These are phyloP conservation scores for Lactarius hengduanensis DNA, from an alignment of 768 basidiomycete genomes.

Conservation along the genomic window DNA sequence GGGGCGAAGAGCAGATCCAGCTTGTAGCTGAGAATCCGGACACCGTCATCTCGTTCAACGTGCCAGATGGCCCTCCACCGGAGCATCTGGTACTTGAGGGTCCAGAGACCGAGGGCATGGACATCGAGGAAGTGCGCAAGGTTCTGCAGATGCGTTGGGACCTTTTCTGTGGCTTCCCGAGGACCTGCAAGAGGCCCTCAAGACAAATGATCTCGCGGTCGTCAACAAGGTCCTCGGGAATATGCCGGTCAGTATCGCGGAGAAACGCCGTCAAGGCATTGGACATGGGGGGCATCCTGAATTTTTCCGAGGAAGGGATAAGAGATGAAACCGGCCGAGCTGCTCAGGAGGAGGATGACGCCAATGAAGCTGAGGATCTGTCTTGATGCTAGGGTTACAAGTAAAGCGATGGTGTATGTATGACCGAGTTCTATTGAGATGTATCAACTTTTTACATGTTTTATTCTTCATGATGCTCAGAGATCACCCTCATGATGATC, in stretches of 20 bases:
- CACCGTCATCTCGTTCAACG: slow-evolving; percentile 80
- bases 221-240: slow-evolving; percentile 89
- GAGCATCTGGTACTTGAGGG: slow-evolving; percentile 84
- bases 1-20: slow-evolving; percentile 80
- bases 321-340: slow-evolving; percentile 57
- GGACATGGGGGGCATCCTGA: slow-evolving; percentile 88
- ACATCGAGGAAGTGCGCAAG: slow-evolving; percentile 82
- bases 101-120: slow-evolving; percentile 75
- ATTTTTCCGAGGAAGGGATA: slow-evolving; percentile 74
- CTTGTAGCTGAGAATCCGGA: slow-evolving; percentile 86
- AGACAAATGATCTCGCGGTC: slow-evolving; percentile 65
- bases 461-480: not conserved
- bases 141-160: slow-evolving; percentile 92
- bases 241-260: slow-evolving; percentile 83
- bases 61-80: slow-evolving; percentile 94
- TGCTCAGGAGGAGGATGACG: slow-evolving; percentile 27
- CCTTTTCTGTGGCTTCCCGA: slow-evolving; percentile 72
- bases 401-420: not conserved
- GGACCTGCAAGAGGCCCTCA: slow-evolving; percentile 73
- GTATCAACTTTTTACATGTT: not conserved
- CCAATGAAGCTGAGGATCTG: slow-evolving; percentile 17
- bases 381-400: not conserved
- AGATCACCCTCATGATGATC: not conserved
- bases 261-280: slow-evolving; percentile 75
- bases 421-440: not conserved